Percentiles rank a stretch among this genome's conserved stretches.
Conservation (phyloP, 2,329 filamentous ascomycete species). For the Calonectria multiphialidica region DNA sequence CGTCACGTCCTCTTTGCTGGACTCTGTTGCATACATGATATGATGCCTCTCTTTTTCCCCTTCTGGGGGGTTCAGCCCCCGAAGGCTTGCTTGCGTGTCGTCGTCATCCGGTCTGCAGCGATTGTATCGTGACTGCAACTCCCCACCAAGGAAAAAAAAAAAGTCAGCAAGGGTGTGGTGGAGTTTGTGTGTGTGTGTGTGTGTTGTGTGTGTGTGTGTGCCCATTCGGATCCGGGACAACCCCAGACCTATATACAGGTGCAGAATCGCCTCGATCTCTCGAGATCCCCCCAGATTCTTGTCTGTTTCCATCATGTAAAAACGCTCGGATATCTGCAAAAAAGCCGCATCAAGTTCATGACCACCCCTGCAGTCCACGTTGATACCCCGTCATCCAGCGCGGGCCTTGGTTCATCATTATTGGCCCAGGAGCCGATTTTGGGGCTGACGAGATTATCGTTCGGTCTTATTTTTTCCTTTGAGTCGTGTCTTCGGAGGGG, state of each 20-base stretch:
- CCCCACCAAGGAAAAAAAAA: not conserved
- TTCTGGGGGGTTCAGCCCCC: not conserved
- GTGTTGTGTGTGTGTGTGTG: not conserved
- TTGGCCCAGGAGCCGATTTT: slow-evolving; percentile 4
- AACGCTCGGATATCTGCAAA: slow-evolving; percentile 1
- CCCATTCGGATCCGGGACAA: not conserved
- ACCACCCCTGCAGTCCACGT: slow-evolving; percentile 26
- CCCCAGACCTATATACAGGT: not conserved
- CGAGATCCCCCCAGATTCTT: not conserved
- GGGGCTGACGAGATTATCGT: slow-evolving; percentile 4
- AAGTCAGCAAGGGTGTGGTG: not conserved
- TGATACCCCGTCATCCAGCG: slow-evolving; percentile 24
- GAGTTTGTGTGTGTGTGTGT: no score
- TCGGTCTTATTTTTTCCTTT: not conserved
- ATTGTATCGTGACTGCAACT: not conserved
- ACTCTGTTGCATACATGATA: not conserved
- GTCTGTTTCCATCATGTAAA: slow-evolving; percentile 1
- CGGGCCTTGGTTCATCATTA: slow-evolving; percentile 13
- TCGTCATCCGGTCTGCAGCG: not conserved
- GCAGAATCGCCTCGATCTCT: not conserved
- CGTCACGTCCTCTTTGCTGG: not conserved
- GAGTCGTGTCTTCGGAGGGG: not conserved
- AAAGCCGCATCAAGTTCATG: slow-evolving; percentile 24
- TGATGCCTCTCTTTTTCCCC: no score
- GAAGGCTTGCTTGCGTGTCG: not conserved